Conservation (phyloP, 805 yeast species). For the Candida krabiensis region DNA sequence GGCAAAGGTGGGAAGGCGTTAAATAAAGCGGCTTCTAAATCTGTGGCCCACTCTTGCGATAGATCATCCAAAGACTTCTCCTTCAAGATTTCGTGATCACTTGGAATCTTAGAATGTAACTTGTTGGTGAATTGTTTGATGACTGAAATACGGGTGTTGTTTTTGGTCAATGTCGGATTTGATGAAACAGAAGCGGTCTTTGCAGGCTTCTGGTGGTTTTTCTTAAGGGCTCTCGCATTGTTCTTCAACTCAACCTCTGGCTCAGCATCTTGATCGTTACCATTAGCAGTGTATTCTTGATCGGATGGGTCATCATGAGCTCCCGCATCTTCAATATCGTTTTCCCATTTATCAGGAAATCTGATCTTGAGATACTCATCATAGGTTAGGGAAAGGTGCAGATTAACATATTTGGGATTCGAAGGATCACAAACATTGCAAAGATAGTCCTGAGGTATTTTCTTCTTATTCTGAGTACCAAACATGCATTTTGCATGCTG, state of each 20-base stretch:
- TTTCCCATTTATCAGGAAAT: slow-evolving; percentile 17
- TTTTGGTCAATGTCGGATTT: slow-evolving; percentile 19
- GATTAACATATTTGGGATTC: slow-evolving; percentile 31
- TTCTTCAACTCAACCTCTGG: slow-evolving; percentile 9
- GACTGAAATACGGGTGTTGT: slow-evolving; percentile 48
- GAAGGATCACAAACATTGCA: slow-evolving; percentile 56
- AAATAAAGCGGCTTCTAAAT: slow-evolving; percentile 52
- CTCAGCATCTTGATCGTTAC: slow-evolving; percentile 11
- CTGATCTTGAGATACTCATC: slow-evolving; percentile 25
- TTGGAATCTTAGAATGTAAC: slow-evolving; percentile 41
- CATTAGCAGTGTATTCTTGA: slow-evolving; percentile 13
- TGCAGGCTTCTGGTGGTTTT: slow-evolving; percentile 7
- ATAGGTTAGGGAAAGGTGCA: slow-evolving; percentile 33
- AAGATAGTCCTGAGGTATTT: slow-evolving; percentile 46
- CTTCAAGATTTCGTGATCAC: slow-evolving; percentile 24
- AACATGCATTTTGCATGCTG: slow-evolving; percentile 69
- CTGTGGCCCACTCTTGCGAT: slow-evolving; percentile 46
- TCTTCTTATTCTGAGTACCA: slow-evolving; percentile 36
- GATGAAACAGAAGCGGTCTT: slow-evolving; percentile 11
- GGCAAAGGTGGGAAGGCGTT: slow-evolving; percentile 25
- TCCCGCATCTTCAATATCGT: slow-evolving; percentile 16
- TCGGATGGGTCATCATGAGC: slow-evolving; percentile 15
- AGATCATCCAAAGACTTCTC: slow-evolving; percentile 31
- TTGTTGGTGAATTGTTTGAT: slow-evolving; percentile 50
- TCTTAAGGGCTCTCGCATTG: slow-evolving; percentile 3